Conservation (phyloP, 305 asterid genomes). For the Solanum hybrid region DNA sequence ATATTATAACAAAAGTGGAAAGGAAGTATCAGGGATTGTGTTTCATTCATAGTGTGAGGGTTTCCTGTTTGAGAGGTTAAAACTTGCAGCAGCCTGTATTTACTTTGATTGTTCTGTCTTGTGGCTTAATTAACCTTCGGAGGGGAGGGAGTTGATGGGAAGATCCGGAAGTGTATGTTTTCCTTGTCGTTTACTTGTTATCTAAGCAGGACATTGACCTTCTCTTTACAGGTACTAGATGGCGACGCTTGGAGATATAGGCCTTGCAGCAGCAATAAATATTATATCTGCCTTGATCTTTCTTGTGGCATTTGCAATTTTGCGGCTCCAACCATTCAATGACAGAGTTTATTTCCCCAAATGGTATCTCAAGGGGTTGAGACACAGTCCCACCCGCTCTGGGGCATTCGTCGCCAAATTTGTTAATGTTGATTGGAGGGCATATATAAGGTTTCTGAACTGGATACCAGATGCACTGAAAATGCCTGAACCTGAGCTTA, state of each 20-base stretch:
- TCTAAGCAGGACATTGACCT: conserved; percentile 17
- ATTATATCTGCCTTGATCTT: conserved; percentile 59
- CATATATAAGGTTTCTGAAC: conserved; percentile 64
- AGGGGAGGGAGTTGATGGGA: neutral
- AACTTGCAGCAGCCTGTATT: neutral
- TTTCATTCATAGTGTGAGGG: neutral
- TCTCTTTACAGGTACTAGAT: conserved; percentile 26
- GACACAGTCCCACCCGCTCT: conserved; percentile 59
- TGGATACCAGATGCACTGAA: conserved; percentile 92
- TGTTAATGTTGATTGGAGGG: conserved; percentile 88
- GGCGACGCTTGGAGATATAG: conserved; percentile 79
- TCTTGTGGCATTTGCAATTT: conserved; percentile 62
- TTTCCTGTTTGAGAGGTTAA: neutral
- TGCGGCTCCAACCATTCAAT: conserved; percentile 84
- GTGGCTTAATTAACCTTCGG: neutral
- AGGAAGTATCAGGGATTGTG: neutral
- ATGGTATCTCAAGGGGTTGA: conserved; percentile 90
- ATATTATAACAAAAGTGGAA: neutral
- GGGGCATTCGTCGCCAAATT: conserved; percentile 49
- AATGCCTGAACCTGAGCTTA: conserved; percentile 93
- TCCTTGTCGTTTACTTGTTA: neutral
- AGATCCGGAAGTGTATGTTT: neutral
- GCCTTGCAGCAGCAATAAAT: conserved; percentile 76
- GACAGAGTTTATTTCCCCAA: conserved; percentile 93
- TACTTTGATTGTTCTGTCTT: neutral